These are phyloP conservation scores for Cladosporium sp. DNA, from an alignment of 2,329 filamentous ascomycete genomes.

Conservation along the genomic window DNA sequence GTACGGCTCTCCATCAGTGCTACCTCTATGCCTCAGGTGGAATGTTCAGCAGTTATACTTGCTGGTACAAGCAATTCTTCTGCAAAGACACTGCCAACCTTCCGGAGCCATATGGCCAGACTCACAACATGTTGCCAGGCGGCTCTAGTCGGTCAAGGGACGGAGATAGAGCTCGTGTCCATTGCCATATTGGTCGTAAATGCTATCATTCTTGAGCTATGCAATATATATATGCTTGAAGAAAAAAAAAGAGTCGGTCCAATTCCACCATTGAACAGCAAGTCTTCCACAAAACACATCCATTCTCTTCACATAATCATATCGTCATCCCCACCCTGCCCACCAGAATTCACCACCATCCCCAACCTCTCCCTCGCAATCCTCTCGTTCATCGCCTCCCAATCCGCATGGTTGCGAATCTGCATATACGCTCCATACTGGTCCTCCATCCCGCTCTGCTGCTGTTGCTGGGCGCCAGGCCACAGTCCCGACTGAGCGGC, in stretches of 20 bases:
- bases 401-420: constrained; percentile 53
- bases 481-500: constrained; percentile 41
- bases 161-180: too few relatives aligned
- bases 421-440: constrained; percentile 67
- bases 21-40: not conserved
- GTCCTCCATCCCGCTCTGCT: constrained; percentile 62
- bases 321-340: constrained; percentile 30
- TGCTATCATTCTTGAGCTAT: not conserved
- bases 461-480: constrained; percentile 40
- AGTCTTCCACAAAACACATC: not conserved
- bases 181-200: not conserved
- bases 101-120: not conserved
- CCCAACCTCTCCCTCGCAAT: constrained; percentile 23
- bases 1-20: not conserved
- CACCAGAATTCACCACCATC: constrained; percentile 14
- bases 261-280: not conserved
- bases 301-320: constrained; percentile 34
- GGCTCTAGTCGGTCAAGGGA: not conserved
- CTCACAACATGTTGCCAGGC: not conserved
- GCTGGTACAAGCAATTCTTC: too few relatives aligned
- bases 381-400: constrained; percentile 48
- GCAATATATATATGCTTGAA: not conserved
- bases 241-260: not conserved
- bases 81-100: not conserved
- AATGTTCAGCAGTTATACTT: too few relatives aligned